phyloP scores from a whole-genome alignment of 805 yeast species.

The Komagataella mondaviorum region DNA sequence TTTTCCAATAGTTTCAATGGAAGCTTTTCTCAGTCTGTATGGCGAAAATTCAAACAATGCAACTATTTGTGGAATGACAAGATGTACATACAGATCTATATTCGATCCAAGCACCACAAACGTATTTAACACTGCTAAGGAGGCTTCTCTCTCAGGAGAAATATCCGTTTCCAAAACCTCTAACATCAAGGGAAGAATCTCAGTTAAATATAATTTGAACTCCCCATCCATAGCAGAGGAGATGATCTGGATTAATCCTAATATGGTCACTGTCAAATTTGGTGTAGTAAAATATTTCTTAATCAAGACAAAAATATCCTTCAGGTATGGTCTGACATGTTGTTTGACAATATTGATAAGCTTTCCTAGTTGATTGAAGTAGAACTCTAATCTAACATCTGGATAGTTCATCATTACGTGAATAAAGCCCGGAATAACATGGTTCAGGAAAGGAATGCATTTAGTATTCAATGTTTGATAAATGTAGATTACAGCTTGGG shows the following conservation, averaged over 20 bases:
- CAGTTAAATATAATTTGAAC: conserved; percentile 73
- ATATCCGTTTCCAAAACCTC: conserved; percentile 66
- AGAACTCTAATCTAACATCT: conserved; percentile 67
- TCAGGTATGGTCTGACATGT: conserved; percentile 75
- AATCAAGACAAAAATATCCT: conserved; percentile 61
- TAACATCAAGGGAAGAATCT: conserved; percentile 61
- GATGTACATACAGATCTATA: conserved; percentile 78
- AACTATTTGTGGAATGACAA: conserved; percentile 78
- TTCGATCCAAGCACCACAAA: conserved; percentile 79
- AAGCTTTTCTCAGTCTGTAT: conserved; percentile 47
- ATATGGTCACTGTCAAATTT: conserved; percentile 63
- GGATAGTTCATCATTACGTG: conserved; percentile 77
- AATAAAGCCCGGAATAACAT: conserved; percentile 79
- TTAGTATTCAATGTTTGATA: conserved; percentile 81
- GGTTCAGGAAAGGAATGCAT: conserved; percentile 80
- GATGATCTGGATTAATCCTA: conserved; percentile 70
- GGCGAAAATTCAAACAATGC: conserved; percentile 65
- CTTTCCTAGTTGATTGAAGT: conserved; percentile 78
- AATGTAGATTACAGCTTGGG: conserved; percentile 88
- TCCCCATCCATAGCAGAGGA: conserved; percentile 86
- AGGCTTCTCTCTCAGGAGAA: conserved; percentile 43
- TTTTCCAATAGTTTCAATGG: conserved; percentile 75
- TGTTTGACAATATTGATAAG: conserved; percentile 75
- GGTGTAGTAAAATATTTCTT: conserved; percentile 57
- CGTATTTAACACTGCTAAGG: conserved; percentile 66